Conservation (phyloP, 495 filamentous ascomycete species). For the Penicillium bovifimosum region DNA sequence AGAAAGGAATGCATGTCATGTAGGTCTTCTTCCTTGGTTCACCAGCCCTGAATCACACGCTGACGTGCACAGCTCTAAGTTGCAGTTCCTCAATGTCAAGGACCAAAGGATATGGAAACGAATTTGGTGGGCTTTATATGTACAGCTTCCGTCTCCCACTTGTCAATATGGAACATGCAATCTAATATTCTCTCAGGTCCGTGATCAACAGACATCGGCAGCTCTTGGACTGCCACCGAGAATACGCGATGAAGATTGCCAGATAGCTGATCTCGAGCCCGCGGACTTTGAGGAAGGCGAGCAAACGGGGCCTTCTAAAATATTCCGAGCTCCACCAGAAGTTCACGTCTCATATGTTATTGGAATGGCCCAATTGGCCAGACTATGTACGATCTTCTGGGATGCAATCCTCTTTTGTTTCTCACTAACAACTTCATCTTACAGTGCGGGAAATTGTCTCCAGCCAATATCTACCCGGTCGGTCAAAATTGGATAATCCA, state of each 20-base stretch:
- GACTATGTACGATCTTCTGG: slow-evolving; percentile 26
- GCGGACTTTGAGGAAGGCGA: slow-evolving; percentile 34
- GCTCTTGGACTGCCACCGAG: slow-evolving; percentile 34
- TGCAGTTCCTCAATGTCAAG: slow-evolving; percentile 26
- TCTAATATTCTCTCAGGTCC: slow-evolving; percentile 18
- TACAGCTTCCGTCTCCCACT: slow-evolving; percentile 7
- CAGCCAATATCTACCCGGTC: slow-evolving; percentile 37
- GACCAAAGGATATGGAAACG: slow-evolving; percentile 38
- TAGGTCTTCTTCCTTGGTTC: slow-evolving; percentile 11
- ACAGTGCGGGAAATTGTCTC: slow-evolving; percentile 39
- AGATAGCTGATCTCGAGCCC: slow-evolving; percentile 34
- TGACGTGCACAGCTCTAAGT: slow-evolving; percentile 29
- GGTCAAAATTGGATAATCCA: slow-evolving; percentile 21
- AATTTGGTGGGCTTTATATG: slow-evolving; percentile 48
- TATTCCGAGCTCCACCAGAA: slow-evolving; percentile 26
- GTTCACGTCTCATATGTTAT: slow-evolving; percentile 37
- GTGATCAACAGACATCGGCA: slow-evolving; percentile 39
- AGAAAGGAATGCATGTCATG: slow-evolving; percentile 44
- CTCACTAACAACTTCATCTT: neutral
- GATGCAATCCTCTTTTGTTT: neutral
- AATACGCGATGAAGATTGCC: slow-evolving; percentile 46
- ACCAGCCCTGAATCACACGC: neutral
- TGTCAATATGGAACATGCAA: too few species aligned
- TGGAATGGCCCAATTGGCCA: slow-evolving; percentile 38
- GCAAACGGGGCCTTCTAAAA: slow-evolving; percentile 17